Evolutionary conservation across 2,329 filamentous ascomycete genomes (phyloP), one percentile per base, ranked within the genome.

Genomic region (Apiospora hydei): DNA sequence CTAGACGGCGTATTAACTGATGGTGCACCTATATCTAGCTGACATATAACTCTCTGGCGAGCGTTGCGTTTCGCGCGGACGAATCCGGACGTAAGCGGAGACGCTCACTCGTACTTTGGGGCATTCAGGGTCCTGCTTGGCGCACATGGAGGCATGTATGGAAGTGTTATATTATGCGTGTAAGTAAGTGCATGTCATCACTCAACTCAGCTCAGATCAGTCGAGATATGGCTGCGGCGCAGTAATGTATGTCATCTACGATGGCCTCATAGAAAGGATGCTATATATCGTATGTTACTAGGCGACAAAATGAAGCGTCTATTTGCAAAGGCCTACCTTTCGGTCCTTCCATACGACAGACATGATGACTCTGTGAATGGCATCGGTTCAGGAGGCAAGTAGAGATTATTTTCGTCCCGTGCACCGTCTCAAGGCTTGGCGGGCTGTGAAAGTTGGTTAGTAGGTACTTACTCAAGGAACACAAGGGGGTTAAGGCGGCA

Each of bases 21-120:
- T 64, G 57, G 57, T 41, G 34, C 57, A 64, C 57, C 34, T 64
- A 64, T 64, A 64, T n/a, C 57, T 41, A n/a, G 57, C 57, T 64
- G 34, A 64, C 30, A 41, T 64, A 64, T 64, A 18, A 41, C 30
- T 64, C 57, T 21, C 57, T 64, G n/a, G n/a, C n/a, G 57, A 41
- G 34, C 57, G 34, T 64, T 41, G 18, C 34, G 57, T 64, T 64
- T 38, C 18, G 34, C 18, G 34, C 34, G 57, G 57, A 41, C 30
- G 21, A 64, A 21, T 64, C 57, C 18, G 34, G 57, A 64, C 21
- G 30, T 64, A 64, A 64, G 57, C 57, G 57, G 57, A 38, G 57
- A n/a, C 57, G 57, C 57, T 41, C 57, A 41, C 8, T n/a, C 57
- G 21, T 41, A 41, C 51, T 57, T 57, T 30, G 51, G 26, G 51